Evolutionary conservation across 2,329 filamentous ascomycete species (phyloP), one percentile per base, ranked within the genome.

Genomic region (Diaporthe citriasiana): DNA sequence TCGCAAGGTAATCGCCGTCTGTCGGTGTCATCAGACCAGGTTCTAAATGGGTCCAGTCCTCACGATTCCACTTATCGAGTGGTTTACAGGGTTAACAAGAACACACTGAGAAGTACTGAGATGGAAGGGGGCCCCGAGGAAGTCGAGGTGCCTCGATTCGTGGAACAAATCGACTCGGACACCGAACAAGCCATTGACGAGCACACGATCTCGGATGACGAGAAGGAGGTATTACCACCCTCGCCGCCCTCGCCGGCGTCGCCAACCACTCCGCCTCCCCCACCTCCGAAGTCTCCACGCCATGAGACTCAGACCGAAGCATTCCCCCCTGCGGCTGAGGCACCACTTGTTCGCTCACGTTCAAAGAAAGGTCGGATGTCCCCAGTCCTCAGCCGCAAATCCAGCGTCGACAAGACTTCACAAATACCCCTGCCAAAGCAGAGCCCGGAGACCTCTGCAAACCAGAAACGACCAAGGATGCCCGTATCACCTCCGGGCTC

Each of bases 11-110:
- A 73, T 22, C 73, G 76, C 8, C 66, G 60, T 30, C 70, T 70
- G 68, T 74, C 74, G 5, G 15, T 65, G 6, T 57, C 74, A 4
- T 74, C 74, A 38, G 70, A 76, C 80, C 55, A 78, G 73, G 45
- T 72, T 42, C 30, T 72, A 0, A 60, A 76, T 5, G 66, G 38
- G 76, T 35, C 38, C 13, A 75, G 27, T 73, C 75, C 72, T 73
- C 79, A 6, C 3, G 38, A 66, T 40, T 79, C 83, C 2, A 85
- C 83, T 0, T 90, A 90, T 74, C 86, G 89, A 25, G 86, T 92
- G 4, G 90, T 92, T 0, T 92, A 92, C 77, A 87, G 86, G 45
- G 87, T 90, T 76, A 88, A 86, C 76, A 89, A 85, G 75, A 90
- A 86, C 78, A 89, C 82, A 78, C 83, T 86, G 38, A 83, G 81